Evolutionary conservation across 345 rosid species (phyloP).

Genomic region (Moringa oleifera): DNA sequence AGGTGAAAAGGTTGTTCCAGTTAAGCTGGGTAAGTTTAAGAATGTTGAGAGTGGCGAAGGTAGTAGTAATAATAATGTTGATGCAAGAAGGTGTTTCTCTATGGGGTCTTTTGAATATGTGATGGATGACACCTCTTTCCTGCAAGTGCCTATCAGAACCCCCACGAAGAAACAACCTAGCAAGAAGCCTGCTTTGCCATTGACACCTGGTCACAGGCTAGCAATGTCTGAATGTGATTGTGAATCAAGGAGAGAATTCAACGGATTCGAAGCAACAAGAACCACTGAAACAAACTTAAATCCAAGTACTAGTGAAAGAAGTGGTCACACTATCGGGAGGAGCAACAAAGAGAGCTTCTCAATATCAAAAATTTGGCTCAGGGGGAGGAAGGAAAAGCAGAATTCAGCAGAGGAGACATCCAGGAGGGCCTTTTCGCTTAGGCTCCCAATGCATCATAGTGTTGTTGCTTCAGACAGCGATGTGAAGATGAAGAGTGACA

Average conservation of each 20-base stretch:
- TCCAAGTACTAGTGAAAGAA: slow-evolving; percentile 7
- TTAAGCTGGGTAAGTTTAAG: slow-evolving; percentile 85
- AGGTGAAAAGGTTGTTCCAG: slow-evolving; percentile 66
- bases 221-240: slow-evolving; percentile 67
- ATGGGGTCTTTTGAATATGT: slow-evolving; percentile 98
- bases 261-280: slow-evolving; percentile 27
- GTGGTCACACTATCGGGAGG: slow-evolving; percentile 21
- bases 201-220: slow-evolving; percentile 55
- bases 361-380: slow-evolving; percentile 82
- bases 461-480: slow-evolving; percentile 12
- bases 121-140: slow-evolving; percentile 64
- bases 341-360: slow-evolving; percentile 71
- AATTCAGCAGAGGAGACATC: slow-evolving; percentile 33
- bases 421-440: slow-evolving; percentile 60
- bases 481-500: slow-evolving; percentile 22
- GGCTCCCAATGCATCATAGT: slow-evolving; percentile 35
- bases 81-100: slow-evolving; percentile 78
- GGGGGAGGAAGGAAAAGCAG: slow-evolving; percentile 59
- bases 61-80: slow-evolving; percentile 41
- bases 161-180: slow-evolving; percentile 50
- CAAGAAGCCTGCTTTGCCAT: slow-evolving; percentile 46
- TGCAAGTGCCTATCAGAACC: slow-evolving; percentile 73
- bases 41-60: slow-evolving; percentile 55
- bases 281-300: slow-evolving; percentile 18
- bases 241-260: slow-evolving; percentile 58